Evolutionary conservation across 2,329 filamentous ascomycete genomes (phyloP), one percentile per base, ranked within the genome.

Genomic region (Fusarium bulbicola): DNA sequence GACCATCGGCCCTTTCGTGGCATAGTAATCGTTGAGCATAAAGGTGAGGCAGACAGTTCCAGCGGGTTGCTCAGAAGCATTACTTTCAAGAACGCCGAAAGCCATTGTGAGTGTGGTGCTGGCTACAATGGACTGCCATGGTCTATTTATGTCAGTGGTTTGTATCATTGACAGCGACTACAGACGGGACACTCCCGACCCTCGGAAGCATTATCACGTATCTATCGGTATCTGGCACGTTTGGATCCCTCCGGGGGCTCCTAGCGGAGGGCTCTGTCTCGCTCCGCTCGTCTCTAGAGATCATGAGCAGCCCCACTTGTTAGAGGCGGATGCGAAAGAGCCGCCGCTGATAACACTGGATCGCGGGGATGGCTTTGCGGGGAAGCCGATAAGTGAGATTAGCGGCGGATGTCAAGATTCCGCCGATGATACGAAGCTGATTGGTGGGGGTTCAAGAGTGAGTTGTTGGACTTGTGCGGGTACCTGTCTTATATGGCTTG

Each of bases 21-120:
- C 37, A 21, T 61, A 61, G 8, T 37, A 61, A 18, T 61, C 32
- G 37, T 61, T 61, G 30, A 61, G 47, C 59, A 61, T 56, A 43
- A 61, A 61, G 10, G 47, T 61, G 1, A 61, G 59, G 3, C 47
- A 53, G 39, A 61, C 37, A 2, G 47, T 61, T 5, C 59, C 59
- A 6, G 47, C 14, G 2, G 59, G 59, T 14, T 45, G 47, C 24
- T n/a, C 30, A 4, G 37, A 16, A 28, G 20, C 20, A 12, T 43
- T 45, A 7, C 18, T 43, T 45, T 45, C 59, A 26, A 61, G 59
- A 6, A 61, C 36, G 12, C 59, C 39, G 14, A 61, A 61, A 9
- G 59, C 39, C 47, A 61, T 61, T 16, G 49, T 5, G 18, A 34
- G 32, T 15, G 32, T 34, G 32, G 15, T 34, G 26, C 34, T 16